Base-by-base conservation (phyloP, 2,329 filamentous ascomycete species). In the Nemania sp. region DNA sequence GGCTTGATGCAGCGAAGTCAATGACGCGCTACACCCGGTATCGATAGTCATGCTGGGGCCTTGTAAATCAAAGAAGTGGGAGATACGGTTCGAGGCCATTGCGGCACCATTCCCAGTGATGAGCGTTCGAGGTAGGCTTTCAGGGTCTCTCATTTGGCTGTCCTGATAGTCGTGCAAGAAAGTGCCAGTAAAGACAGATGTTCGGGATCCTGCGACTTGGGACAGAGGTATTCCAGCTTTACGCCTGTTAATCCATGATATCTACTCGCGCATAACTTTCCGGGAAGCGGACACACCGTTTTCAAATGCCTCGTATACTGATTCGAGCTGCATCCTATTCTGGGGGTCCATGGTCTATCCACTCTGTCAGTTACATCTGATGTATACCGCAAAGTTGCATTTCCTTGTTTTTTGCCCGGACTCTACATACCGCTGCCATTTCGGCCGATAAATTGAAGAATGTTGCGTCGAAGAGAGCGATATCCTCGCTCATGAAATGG, bases 31-130 rank as follows among this genome's bases (percentile, higher is more conserved):
- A 30, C 58, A 62, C 1, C 53, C 60, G 12, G 50, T 47, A 20
- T 53, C 50, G 3, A 53, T 14, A 9, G 40, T 14, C 5, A 53
- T 28, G 12, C 48, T 52, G 2, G 60, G 56, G 3, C 69, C 70
- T 6, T 58, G 57, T 20, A 70, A 60, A 52, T 72, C 66, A 50
- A 68, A 72, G 46, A 67, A 66, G 54, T 69, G 69, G 3, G 66
- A 69, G 19, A 73, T 50, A 4, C 70, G 57, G 52, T 73, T 72
- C 1, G 69, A 58, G 5, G 70, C 34, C 26, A 71, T 66, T n/a
- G 57, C 56, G 5, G 52, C n/a, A n/a, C n/a, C n/a, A n/a, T n/a
- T n/a, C n/a, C n/a, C n/a, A n/a, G n/a, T n/a, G n/a, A n/a, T n/a
- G n/a, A n/a, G n/a, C n/a, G n/a, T n/a, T n/a, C n/a, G n/a, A n/a